Conservation (phyloP, 768 basidiomycete genomes). For the Mycena vitilis region DNA sequence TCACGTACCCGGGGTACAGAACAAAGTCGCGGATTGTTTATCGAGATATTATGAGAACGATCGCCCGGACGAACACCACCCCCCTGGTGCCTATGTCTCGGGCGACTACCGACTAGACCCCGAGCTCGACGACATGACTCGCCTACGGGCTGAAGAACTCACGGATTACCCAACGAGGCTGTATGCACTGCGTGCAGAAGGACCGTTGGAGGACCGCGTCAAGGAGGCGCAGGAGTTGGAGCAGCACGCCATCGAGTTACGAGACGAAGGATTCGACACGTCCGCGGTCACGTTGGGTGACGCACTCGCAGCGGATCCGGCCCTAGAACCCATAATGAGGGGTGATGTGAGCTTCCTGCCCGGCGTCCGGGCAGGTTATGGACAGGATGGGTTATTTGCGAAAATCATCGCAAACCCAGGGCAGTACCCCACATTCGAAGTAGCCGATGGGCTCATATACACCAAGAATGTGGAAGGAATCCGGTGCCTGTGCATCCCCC, state of each 20-base stretch:
- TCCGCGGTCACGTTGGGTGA: neutral
- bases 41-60: constrained; percentile 4
- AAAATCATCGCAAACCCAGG: neutral
- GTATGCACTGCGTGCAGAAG: neutral
- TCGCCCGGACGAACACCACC: neutral
- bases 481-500: too few species aligned
- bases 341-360: neutral
- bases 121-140: constrained; percentile 1
- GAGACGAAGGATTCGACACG: neutral
- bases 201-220: too few species aligned
- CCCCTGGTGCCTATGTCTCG: neutral
- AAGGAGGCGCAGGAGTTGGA: neutral
- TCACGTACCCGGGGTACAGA: neutral
- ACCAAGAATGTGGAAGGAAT: neutral
- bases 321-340: neutral
- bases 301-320: neutral
- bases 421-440: neutral
- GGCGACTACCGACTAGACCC: constrained; percentile 7
- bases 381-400: neutral
- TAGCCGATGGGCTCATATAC: neutral
- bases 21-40: constrained; percentile 11
- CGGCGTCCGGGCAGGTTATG: neutral
- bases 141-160: neutral
- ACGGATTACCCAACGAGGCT: neutral
- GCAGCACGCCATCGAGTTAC: neutral